Evolutionary conservation across 495 filamentous ascomycete genomes (phyloP), one percentile per base, ranked within the genome.

Genomic region (Aspergillus cristatus): DNA sequence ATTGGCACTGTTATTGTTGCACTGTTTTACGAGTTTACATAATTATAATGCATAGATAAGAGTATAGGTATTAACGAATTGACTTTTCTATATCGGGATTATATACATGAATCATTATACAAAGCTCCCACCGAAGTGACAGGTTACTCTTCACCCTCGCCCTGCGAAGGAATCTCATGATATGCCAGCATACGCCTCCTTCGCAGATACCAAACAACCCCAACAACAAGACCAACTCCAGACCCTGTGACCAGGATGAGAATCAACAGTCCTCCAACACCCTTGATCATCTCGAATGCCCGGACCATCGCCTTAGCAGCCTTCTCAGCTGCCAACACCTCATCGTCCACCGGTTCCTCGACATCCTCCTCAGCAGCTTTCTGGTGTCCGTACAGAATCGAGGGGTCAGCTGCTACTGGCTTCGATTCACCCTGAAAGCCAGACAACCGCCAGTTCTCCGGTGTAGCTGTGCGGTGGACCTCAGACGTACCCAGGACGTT

Each of bases 231-330:
- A 18, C 58, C 60, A 16, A 53, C 50, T 26, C 59, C 24, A 2
- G 50, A 46, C 38, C 56, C 50, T 1, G 40, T 22, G 13, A 57
- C 17, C 18, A 62, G 35, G 29, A 64, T 48, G 39, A 63, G 49
- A 20, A 66, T 52, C 30, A 66, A 34, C 0, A 66, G 36, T 24
- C 51, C 50, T 3, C 60, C 57, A 0, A 64, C 46, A 14, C 52
- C 58, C 32, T 48, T 54, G 16, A 66, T 53, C 26, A 66, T 45
- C 8, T 64, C 56, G 43, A 53, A 60, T 10, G 62, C 62, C 46
- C 50, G 52, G 42, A 42, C 47, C 10, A 56, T 52, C 2, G 56
- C 46, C 28, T 60, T 51, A 30, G 60, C 57, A 5, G 54, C 55
- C 28, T 57, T 36, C 45, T 46, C 25, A 28, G 41, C 47, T 29